Conservation (phyloP, 371 early-diverging fungal species). For the Apophysomyces trapeziformis region DNA sequence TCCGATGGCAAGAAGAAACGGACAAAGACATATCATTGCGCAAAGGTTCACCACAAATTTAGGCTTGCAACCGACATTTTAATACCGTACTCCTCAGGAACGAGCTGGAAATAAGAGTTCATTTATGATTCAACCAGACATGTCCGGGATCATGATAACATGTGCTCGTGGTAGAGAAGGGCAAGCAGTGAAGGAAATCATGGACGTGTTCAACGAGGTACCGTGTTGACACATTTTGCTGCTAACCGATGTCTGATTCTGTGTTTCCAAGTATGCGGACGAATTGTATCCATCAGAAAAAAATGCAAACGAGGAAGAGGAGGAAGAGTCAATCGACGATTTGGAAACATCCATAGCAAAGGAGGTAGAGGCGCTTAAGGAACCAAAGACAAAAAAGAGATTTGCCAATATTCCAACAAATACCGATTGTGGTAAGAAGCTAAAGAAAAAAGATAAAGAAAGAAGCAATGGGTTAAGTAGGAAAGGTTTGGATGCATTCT, state of each 20-base stretch:
- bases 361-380: constrained; percentile 65
- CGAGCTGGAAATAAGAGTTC: constrained; percentile 24
- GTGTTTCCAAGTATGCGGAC: constrained; percentile 51
- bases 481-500: neutral
- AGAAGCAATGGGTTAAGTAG: neutral
- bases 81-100: constrained; percentile 13
- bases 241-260: no score
- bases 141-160: constrained; percentile 69
- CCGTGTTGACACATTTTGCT: no score
- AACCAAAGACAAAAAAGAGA: constrained; percentile 40
- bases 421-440: constrained; percentile 62
- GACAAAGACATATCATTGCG: constrained; percentile 26
- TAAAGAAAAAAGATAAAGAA: neutral
- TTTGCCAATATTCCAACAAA: constrained; percentile 59
- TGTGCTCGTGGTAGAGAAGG: constrained; percentile 64
- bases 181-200: constrained; percentile 60
- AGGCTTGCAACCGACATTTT: neutral
- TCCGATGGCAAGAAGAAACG: constrained; percentile 13
- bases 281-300: constrained; percentile 48
- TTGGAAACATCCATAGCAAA: constrained; percentile 71
- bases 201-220: constrained; percentile 64
- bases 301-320: constrained; percentile 26
- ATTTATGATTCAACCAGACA: constrained; percentile 60
- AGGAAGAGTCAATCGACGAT: constrained; percentile 49
- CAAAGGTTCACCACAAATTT: constrained; percentile 18